These are phyloP conservation scores for Ceratocystis destructans DNA, from an alignment of 2,329 filamentous ascomycete species.

Conservation along the genomic window DNA sequence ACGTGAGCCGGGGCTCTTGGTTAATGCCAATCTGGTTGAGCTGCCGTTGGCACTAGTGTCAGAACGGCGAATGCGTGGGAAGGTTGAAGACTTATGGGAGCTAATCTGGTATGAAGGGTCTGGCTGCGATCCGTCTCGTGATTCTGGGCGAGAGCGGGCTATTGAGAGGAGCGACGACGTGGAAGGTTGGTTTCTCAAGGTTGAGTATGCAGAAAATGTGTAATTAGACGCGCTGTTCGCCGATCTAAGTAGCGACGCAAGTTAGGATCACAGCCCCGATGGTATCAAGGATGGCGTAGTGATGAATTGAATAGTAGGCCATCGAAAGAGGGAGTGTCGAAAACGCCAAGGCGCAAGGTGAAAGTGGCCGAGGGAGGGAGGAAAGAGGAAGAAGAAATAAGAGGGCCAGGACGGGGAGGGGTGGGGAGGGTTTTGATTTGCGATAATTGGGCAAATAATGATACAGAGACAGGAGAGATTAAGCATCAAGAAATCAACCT, in stretches of 20 bases:
- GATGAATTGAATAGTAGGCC: background rate
- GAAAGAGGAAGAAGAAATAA: background rate
- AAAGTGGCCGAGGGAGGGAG: background rate
- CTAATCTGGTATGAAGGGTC: constrained; percentile 1
- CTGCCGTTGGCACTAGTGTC: constrained; percentile 5
- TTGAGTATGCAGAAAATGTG: constrained; percentile 13
- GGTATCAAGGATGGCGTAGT: background rate
- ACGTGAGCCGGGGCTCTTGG: constrained; percentile 30
- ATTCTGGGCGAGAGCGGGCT: constrained; percentile 12
- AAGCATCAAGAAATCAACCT: background rate
- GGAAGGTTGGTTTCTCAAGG: constrained; percentile 6
- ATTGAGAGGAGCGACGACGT: constrained; percentile 1
- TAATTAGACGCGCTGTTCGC: constrained; percentile 12
- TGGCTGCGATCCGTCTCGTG: constrained; percentile 1
- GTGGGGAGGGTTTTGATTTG: background rate
- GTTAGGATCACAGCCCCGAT: constrained; percentile 15
- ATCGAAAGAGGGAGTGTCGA: background rate
- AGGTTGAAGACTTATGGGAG: constrained; percentile 14
- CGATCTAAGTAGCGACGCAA: constrained; percentile 16
- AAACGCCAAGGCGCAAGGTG: background rate
- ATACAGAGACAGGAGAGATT: background rate
- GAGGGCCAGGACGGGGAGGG: background rate
- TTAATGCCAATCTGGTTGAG: constrained; percentile 29
- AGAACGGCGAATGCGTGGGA: constrained; percentile 11
- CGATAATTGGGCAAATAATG: background rate